phyloP scores from a whole-genome alignment of 352 stramenopile species.

The Globisporangium echinulatum region DNA sequence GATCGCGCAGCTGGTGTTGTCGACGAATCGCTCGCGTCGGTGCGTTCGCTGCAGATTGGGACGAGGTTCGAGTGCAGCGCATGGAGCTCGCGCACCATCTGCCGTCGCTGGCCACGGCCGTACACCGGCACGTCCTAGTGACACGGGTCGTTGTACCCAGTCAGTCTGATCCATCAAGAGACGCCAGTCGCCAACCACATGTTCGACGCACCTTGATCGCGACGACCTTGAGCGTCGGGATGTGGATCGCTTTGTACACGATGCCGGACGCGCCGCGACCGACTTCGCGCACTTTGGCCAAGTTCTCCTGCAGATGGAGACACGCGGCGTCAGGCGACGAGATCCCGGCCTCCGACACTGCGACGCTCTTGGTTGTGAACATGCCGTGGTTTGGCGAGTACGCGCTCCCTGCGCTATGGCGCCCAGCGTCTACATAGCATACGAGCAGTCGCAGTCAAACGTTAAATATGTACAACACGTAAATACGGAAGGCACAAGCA shows the following conservation, averaged over 20 bases:
- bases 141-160: neutral
- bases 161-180: too few relatives aligned
- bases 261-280: conserved; percentile 76
- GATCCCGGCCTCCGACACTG: conserved; percentile 80
- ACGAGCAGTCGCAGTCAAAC: neutral
- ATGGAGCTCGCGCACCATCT: conserved; percentile 89
- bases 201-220: conserved; percentile 66
- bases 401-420: conserved; percentile 68
- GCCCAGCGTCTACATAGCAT: conserved; percentile 24
- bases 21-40: conserved; percentile 1
- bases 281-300: conserved; percentile 73
- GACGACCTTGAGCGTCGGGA: conserved; percentile 86
- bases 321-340: conserved; percentile 71
- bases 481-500: too few relatives aligned
- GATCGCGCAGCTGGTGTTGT: conserved; percentile 5
- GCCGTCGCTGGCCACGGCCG: conserved; percentile 67
- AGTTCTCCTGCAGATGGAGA: conserved; percentile 79
- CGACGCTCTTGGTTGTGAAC: conserved; percentile 81
- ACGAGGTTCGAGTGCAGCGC: conserved; percentile 87
- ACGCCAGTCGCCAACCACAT: too few relatives aligned
- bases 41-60: conserved; percentile 53
- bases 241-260: conserved; percentile 89
- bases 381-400: conserved; percentile 85
- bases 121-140: conserved; percentile 82
- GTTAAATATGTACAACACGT: neutral